Evolutionary conservation across 164 flowering plant genomes (phyloP).

Genomic region (Kingdonia uniflora): DNA sequence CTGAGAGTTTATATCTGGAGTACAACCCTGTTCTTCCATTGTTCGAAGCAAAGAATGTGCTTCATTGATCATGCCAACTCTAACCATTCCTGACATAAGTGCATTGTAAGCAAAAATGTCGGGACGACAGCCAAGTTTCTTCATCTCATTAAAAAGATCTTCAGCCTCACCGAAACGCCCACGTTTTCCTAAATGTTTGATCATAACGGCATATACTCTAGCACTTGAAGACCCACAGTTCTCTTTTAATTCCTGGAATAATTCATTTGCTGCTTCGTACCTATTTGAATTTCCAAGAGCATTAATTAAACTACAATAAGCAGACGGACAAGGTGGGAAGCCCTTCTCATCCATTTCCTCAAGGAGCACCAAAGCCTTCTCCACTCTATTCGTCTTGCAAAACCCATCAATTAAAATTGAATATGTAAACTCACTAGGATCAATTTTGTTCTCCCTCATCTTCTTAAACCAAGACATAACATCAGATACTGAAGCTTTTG

Average conservation of each 20-base stretch:
- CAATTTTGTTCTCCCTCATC: constrained; percentile 66
- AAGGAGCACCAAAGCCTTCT: constrained; percentile 74
- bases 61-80: constrained; percentile 77
- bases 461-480: constrained; percentile 60
- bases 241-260: constrained; percentile 83
- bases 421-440: constrained; percentile 70
- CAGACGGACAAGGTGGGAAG: constrained; percentile 88
- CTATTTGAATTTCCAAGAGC: constrained; percentile 76
- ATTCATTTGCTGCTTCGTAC: constrained; percentile 85
- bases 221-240: constrained; percentile 75
- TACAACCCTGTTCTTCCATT: constrained; percentile 78
- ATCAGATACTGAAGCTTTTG: constrained; percentile 56
- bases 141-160: constrained; percentile 87
- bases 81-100: constrained; percentile 91
- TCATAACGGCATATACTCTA: constrained; percentile 93
- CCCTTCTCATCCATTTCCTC: constrained; percentile 99
- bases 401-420: constrained; percentile 93
- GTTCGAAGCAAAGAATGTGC: constrained; percentile 61
- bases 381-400: constrained; percentile 78
- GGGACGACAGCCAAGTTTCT: constrained; percentile 61
- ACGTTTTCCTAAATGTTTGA: constrained; percentile 82
- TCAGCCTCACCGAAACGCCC: constrained; percentile 69
- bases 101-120: constrained; percentile 90
- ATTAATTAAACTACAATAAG: constrained; percentile 87
- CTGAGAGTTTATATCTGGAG: constrained; percentile 74